These are phyloP conservation scores for Nevesoporus exiguus DNA, from an alignment of 768 basidiomycete genomes.

Conservation along the genomic window DNA sequence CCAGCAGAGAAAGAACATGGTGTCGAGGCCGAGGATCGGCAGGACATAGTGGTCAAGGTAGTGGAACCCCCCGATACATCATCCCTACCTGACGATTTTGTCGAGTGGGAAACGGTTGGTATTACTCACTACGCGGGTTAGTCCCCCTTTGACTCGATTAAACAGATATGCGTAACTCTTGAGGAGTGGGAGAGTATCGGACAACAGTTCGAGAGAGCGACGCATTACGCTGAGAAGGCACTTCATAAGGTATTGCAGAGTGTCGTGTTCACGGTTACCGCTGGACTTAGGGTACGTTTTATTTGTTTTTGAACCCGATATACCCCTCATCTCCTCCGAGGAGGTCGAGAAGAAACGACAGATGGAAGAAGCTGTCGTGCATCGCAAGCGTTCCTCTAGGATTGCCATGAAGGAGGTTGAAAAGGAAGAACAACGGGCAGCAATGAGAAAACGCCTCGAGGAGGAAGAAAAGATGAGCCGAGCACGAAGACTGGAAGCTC, in stretches of 20 bases:
- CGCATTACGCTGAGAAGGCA: conserved; percentile 77
- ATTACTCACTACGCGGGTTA: not conserved
- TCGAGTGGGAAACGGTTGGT: conserved; percentile 92
- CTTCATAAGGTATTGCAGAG: conserved; percentile 67
- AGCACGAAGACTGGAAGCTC: conserved; percentile 52
- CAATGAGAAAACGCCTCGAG: conserved; percentile 58
- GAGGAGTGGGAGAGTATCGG: conserved; percentile 83
- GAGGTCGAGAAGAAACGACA: conserved; percentile 59
- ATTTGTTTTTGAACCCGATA: not conserved
- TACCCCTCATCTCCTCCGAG: conserved; percentile 34
- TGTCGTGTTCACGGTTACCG: conserved; percentile 69
- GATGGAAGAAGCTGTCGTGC: conserved; percentile 71
- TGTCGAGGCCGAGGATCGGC: conserved; percentile 5
- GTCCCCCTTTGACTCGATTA: not conserved
- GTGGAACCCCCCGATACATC: conserved; percentile 6
- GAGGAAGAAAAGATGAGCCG: conserved; percentile 68
- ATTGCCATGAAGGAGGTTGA: conserved; percentile 80
- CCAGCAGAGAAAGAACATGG: not conserved
- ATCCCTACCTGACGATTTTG: conserved; percentile 48
- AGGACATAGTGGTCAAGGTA: not conserved
- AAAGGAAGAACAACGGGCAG: conserved; percentile 65
- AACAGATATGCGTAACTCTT: conserved; percentile 77
- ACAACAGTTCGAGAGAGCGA: conserved; percentile 69
- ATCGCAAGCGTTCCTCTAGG: conserved; percentile 89
- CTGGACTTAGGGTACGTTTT: conserved; percentile 54